Evolutionary conservation across 768 basidiomycete species (phyloP).

Genomic region (Porpolomopsis calyptriformis): DNA sequence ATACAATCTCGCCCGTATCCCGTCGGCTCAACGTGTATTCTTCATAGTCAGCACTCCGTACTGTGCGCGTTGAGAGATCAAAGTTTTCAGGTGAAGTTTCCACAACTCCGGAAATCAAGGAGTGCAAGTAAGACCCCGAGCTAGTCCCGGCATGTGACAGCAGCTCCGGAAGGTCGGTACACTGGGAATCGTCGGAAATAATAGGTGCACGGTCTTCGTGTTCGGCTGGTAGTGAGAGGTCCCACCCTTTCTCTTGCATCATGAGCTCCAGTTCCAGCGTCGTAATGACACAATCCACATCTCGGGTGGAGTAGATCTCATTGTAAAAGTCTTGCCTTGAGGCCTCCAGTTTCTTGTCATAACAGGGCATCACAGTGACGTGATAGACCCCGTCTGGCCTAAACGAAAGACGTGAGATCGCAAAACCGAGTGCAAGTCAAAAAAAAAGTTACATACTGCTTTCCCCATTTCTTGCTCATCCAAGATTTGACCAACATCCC

Average conservation of each 20-base stretch:
- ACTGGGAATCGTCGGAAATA: neutral
- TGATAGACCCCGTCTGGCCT: conserved; percentile 90
- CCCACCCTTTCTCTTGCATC: conserved; percentile 74
- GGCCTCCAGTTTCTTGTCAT: conserved; percentile 98
- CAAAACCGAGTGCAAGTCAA: neutral
- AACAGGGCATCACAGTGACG: conserved; percentile 97
- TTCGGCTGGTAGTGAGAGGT: conserved; percentile 48
- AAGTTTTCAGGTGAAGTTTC: conserved; percentile 33
- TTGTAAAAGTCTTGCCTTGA: conserved; percentile 90
- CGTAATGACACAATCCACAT: conserved; percentile 95
- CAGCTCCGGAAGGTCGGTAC: conserved; percentile 49
- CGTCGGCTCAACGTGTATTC: conserved; percentile 47
- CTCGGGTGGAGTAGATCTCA: conserved; percentile 69
- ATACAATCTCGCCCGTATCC: conserved; percentile 51
- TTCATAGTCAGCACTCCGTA: conserved; percentile 71
- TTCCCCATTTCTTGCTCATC: conserved; percentile 58
- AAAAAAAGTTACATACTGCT: conserved; percentile 43
- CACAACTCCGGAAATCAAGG: conserved; percentile 52
- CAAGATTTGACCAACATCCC: conserved; percentile 88
- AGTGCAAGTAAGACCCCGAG: conserved; percentile 87
- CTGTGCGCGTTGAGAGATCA: conserved; percentile 39
- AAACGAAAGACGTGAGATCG: conserved; percentile 7
- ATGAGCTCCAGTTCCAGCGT: conserved; percentile 88
- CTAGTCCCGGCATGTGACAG: conserved; percentile 73
- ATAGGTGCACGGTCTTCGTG: conserved; percentile 29